These are phyloP conservation scores for Backusella liffmaniae DNA, from an alignment of 192 early-diverging fungal genomes.

Conservation along the genomic window DNA sequence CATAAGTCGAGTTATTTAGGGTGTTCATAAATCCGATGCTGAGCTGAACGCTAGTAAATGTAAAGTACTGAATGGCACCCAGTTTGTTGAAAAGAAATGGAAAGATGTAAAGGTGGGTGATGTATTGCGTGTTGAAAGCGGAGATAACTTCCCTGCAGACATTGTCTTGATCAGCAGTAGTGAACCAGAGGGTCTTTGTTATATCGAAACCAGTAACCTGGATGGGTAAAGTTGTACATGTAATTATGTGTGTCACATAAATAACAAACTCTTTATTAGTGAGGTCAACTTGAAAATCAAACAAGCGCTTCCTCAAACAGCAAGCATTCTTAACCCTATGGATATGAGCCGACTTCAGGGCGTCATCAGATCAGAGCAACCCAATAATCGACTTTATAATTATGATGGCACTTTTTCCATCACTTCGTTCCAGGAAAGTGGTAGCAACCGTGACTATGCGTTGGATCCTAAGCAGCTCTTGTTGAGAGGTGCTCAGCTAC, in stretches of 20 bases:
- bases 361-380: slow-evolving; percentile 87
- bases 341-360: slow-evolving; percentile 64
- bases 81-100: slow-evolving; percentile 81
- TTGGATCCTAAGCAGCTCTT: slow-evolving; percentile 91
- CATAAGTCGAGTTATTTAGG: background rate
- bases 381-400: slow-evolving; percentile 94
- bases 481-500: slow-evolving; percentile 89
- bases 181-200: slow-evolving; percentile 95
- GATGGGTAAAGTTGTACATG: slow-evolving; percentile 65
- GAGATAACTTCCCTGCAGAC: slow-evolving; percentile 91
- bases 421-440: slow-evolving; percentile 40
- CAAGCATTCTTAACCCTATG: slow-evolving; percentile 66
- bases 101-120: slow-evolving; percentile 85
- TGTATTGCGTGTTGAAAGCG: slow-evolving; percentile 86
- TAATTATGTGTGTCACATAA: background rate
- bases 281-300: slow-evolving; percentile 98
- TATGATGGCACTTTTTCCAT: slow-evolving; percentile 83
- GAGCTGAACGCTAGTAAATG: slow-evolving; percentile 69
- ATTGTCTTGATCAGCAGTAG: slow-evolving; percentile 84
- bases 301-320: slow-evolving; percentile 86
- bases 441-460: slow-evolving; percentile 65
- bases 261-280: slow-evolving; percentile 37
- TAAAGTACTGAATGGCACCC: slow-evolving; percentile 57
- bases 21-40: slow-evolving; percentile 62
- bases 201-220: slow-evolving; percentile 96